A percentile compares a stretch with the other conserved stretches of the same genome.
Evolutionary conservation across 352 stramenopile species (phyloP).

Genomic region (Blastocystis sp.): DNA sequence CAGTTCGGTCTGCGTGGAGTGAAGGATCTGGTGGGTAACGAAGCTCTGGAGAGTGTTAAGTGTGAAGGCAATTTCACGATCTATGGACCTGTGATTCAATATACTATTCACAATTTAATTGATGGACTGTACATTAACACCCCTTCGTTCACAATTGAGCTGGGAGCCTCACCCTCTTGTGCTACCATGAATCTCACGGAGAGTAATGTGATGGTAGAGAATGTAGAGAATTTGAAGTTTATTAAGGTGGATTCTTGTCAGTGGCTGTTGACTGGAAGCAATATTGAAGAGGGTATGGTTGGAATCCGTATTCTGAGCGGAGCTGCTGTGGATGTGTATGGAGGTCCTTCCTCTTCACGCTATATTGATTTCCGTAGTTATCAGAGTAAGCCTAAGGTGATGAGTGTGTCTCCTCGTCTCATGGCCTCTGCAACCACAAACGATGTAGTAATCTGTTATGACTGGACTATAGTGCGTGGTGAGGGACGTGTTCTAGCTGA

Average conservation of each 20-base stretch:
- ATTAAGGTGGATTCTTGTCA: background rate
- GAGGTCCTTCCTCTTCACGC: background rate
- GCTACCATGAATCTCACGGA: slow-evolving; percentile 24
- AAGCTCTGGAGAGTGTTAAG: background rate
- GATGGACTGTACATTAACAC: slow-evolving; percentile 38
- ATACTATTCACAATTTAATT: background rate
- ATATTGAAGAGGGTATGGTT: slow-evolving; percentile 8
- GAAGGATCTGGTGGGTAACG: slow-evolving; percentile 42
- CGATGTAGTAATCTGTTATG: slow-evolving; percentile 33
- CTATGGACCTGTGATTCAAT: background rate
- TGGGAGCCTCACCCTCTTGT: background rate
- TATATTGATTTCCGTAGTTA: slow-evolving; percentile 24
- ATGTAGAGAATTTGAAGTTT: background rate
- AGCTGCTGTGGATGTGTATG: slow-evolving; percentile 37
- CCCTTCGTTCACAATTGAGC: background rate
- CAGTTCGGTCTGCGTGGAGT: background rate
- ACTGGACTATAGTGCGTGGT: slow-evolving; percentile 8
- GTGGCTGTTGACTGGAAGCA: slow-evolving; percentile 16
- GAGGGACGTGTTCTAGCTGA: background rate
- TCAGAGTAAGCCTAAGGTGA: slow-evolving; percentile 28
- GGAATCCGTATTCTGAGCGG: slow-evolving; percentile 6
- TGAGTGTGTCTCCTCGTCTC: background rate
- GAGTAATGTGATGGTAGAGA: background rate
- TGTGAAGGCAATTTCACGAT: slow-evolving; percentile 23
- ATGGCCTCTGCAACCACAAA: background rate